These are phyloP conservation scores for Thelonectria discophora DNA, from an alignment of 2,329 filamentous ascomycete species.

Conservation along the genomic window DNA sequence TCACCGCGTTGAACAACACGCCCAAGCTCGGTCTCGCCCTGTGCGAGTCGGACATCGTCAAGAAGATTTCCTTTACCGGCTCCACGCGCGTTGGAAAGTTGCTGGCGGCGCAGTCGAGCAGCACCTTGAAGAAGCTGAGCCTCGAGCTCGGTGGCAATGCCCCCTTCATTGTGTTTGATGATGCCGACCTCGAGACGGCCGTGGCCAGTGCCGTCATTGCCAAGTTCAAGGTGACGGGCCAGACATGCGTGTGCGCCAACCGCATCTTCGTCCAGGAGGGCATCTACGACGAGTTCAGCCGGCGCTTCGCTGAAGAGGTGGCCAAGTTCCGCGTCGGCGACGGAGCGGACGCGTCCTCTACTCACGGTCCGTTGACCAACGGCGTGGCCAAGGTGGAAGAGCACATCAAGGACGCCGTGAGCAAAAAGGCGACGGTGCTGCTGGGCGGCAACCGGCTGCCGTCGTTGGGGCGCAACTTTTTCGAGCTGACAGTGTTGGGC, in stretches of 20 bases:
- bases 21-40: slow-evolving; percentile 9
- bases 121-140: slow-evolving; percentile 16
- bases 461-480: slow-evolving; percentile 61
- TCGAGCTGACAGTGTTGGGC: slow-evolving; percentile 71
- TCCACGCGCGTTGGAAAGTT: slow-evolving; percentile 18
- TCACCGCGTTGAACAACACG: slow-evolving; percentile 9
- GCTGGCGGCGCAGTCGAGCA: slow-evolving; percentile 3
- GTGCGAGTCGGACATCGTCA: slow-evolving; percentile 4
- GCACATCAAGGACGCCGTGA: slow-evolving; percentile 71
- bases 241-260: slow-evolving; percentile 89
- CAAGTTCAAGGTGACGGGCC: slow-evolving; percentile 89
- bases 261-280: slow-evolving; percentile 77
- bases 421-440: slow-evolving; percentile 68
- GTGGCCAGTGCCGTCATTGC: slow-evolving; percentile 71
- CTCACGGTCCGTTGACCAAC: slow-evolving; percentile 73
- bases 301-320: slow-evolving; percentile 72
- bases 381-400: slow-evolving; percentile 65
- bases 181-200: slow-evolving; percentile 74
- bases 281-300: slow-evolving; percentile 75
- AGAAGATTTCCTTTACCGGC: slow-evolving; percentile 21
- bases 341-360: slow-evolving; percentile 57
- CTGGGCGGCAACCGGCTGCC: slow-evolving; percentile 50
- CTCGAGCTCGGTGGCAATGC: slow-evolving; percentile 17
- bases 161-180: slow-evolving; percentile 77
- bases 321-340: slow-evolving; percentile 73